phyloP scores from a whole-genome alignment of 441 rosid species.

The Euphorbia schlechtendalii region DNA sequence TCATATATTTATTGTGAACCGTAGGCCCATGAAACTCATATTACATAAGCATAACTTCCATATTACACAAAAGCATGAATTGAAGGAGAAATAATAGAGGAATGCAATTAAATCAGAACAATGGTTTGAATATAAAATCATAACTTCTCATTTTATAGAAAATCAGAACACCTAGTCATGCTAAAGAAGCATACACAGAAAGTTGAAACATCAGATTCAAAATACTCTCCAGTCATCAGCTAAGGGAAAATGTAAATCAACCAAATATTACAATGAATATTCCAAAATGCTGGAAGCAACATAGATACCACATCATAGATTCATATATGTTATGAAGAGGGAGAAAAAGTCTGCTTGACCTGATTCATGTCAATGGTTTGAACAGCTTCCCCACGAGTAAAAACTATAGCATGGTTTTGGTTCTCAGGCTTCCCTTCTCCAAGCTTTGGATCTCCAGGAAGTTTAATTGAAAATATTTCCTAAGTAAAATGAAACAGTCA shows the following conservation, averaged over 20 bases:
- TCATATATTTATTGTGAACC: neutral
- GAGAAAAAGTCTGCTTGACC: constrained; percentile 30
- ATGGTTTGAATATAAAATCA: too few species aligned
- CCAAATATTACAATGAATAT: neutral
- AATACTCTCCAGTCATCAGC: too few species aligned
- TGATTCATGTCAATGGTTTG: constrained; percentile 99
- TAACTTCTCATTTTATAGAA: too few species aligned
- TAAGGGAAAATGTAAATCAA: neutral
- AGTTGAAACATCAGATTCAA: too few species aligned
- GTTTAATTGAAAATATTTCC: constrained; percentile 92
- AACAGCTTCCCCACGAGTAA: constrained; percentile 96
- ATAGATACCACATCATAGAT: too few species aligned
- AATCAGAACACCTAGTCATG: too few species aligned
- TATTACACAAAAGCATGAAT: neutral
- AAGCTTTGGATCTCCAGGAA: constrained; percentile 97
- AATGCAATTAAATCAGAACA: neutral
- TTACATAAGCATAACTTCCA: neutral
- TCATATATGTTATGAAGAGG: neutral
- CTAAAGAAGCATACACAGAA: neutral
- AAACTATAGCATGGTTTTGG: constrained; percentile 84
- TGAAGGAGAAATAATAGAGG: neutral
- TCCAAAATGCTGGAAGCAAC: neutral
- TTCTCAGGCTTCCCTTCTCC: constrained; percentile 98
- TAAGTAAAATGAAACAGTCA: constrained; percentile 23
- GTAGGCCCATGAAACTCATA: neutral